Base-by-base conservation (phyloP, 768 basidiomycete species). In the Rhizopogon roseolus region DNA sequence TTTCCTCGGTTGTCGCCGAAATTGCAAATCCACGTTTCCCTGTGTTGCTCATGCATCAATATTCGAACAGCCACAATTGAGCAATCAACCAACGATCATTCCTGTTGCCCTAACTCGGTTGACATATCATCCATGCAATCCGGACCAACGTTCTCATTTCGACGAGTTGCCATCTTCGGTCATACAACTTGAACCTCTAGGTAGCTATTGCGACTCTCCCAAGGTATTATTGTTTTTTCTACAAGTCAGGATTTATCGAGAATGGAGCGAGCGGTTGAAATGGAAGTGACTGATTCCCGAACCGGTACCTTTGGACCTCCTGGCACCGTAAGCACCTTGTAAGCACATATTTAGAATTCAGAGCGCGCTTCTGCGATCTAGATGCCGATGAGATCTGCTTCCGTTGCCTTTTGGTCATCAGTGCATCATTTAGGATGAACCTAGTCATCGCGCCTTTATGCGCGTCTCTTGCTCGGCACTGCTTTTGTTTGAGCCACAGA, bases 401-500 rank as follows among this genome's bases (percentile, higher is more conserved):
- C 27, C 29, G 50, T 39, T 25, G 22, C 39, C 28, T 25, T 56
- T 66, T 48, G 42, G 64, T 65, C 65, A 66, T 66, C 22, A 22
- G 3, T 22, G 22, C 22, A 22, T 22, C 62, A 58, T 57, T n/a
- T 59, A 58, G 64, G 66, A 67, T 69, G 63, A 7, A 65, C 61
- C 63, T 67, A 46, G 44, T 48, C 28, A 53, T 28, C 22, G 10
- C 39, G 22, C 28, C 40, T 57, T 51, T 39, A 34, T 49, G 17
- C 37, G 17, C 41, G 41, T 51, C 44, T 56, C 41, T 62, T 58
- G 56, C 54, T 56, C 16, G 57, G 63, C 68, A 68, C 66, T 40
- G 67, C 68, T 70, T 68, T 68, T 66, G 67, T 70, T 55, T 64
- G 48, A 51, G n/a, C 60, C 62, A 61, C 66, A 62, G 57, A 22